Evolutionary conservation across 164 flowering plant species (phyloP), one percentile per base, ranked within the genome.

Genomic region (Hamamelis virginiana): DNA sequence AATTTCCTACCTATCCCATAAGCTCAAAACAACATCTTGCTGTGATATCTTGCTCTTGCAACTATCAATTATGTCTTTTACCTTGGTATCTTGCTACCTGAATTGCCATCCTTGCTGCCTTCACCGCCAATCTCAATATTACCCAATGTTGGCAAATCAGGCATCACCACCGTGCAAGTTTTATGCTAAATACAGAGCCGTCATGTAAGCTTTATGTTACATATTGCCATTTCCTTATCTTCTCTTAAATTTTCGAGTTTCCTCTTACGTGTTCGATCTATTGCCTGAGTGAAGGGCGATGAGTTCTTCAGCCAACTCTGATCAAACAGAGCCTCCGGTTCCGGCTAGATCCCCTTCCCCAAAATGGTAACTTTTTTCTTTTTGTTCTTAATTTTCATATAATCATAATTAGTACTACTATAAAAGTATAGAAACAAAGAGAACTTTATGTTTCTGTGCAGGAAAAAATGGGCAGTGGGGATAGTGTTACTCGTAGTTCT

Each of bases 401-500:
- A 9, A 16, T 16, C 18, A 9, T 15, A n/a, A 50, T 50, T 50
- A 50, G 41, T 33, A 33, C 41, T 33, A 6, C 41, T n/a, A 33
- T 33, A 33, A 33, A 33, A 2, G 41, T 33, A 33, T 33, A 33
- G 41, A 33, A 6, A 33, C 41, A 33, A 33, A 33, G 4, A 33
- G 4, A 6, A 33, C 6, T 6, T 33, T 33, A 6, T 28, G 10
- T 26, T 15, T 14, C 2, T 27, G 4, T 33, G 22, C 18, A 63
- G 66, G 66, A 63, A 63, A 46, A 45, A 63, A 63, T 63, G 66
- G 66, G 43, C 46, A 28, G 66, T 46, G 50, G 66, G 51, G 26
- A 45, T 63, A 44, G 8, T 25, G 53, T 22, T 63, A 45, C 22
- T 38, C 21, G 5, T 63, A 23, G 13, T 46, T 23, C 33, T 63